phyloP scores from a whole-genome alignment of 257 asterid species.

The Penstemon newberryi region DNA sequence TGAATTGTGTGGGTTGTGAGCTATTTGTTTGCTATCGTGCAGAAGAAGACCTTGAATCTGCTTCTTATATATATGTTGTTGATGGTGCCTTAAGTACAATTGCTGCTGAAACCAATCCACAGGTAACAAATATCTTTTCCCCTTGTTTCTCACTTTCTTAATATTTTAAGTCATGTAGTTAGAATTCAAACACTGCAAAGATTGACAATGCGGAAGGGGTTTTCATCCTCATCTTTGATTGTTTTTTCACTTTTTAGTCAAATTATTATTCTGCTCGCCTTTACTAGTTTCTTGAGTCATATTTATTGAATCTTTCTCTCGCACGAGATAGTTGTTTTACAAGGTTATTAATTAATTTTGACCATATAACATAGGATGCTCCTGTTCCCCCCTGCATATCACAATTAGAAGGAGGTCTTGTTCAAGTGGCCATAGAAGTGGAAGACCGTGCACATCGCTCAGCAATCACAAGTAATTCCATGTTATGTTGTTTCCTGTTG shows the following conservation, averaged over 20 bases:
- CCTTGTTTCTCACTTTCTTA: neutral
- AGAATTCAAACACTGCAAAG: slow-evolving; percentile 14
- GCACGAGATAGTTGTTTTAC: slow-evolving; percentile 19
- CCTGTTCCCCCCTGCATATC: slow-evolving; percentile 99
- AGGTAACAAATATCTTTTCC: slow-evolving; percentile 41
- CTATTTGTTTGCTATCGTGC: slow-evolving; percentile 93
- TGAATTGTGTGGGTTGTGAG: slow-evolving; percentile 93
- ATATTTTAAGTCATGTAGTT: slow-evolving; percentile 1
- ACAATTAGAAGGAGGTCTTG: slow-evolving; percentile 93
- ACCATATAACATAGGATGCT: slow-evolving; percentile 69
- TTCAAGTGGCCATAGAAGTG: slow-evolving; percentile 98
- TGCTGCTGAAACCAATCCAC: slow-evolving; percentile 99
- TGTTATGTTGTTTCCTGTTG: neutral
- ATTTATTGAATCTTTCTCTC: slow-evolving; percentile 5
- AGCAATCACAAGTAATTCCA: slow-evolving; percentile 77
- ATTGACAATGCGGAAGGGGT: neutral
- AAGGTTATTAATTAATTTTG: slow-evolving; percentile 22
- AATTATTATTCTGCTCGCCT: neutral
- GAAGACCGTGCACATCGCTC: slow-evolving; percentile 98
- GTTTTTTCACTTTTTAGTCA: neutral
- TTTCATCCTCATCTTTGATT: neutral
- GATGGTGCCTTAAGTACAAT: slow-evolving; percentile 97
- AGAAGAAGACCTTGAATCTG: slow-evolving; percentile 83
- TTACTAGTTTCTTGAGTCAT: slow-evolving; percentile 22
- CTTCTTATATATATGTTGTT: slow-evolving; percentile 76